Conservation (phyloP, 129 eudicot genomes). For the Oenanthe sinensis region DNA sequence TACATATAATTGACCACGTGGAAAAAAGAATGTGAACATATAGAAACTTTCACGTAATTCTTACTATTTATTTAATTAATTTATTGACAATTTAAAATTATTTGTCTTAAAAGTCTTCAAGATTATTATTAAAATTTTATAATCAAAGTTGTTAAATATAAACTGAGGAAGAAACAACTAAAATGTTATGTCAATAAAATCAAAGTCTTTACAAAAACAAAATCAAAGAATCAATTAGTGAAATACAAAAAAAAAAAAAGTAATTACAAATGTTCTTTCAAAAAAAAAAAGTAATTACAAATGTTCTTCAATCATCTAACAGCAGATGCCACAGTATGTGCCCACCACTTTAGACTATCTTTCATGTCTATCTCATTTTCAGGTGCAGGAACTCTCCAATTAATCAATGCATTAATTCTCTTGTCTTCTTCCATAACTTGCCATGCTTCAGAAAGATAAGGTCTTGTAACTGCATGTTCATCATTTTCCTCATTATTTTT, state of each 20-base stretch:
- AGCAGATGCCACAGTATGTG: conserved; percentile 59
- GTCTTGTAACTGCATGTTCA: conserved; percentile 31
- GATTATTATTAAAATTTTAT: too few species aligned
- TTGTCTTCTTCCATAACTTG: conserved; percentile 24
- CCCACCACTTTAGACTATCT: conserved; percentile 62
- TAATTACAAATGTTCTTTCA: too few species aligned
- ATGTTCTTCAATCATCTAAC: conserved; percentile 24
- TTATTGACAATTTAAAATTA: too few species aligned
- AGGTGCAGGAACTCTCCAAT: conserved; percentile 38
- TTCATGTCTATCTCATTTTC: conserved; percentile 39
- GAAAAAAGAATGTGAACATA: too few species aligned
- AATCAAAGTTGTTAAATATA: too few species aligned
- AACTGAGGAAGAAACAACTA: too few species aligned
- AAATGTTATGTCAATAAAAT: background rate
- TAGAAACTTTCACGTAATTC: too few species aligned
- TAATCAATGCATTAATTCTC: conserved; percentile 21
- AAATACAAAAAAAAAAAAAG: background rate
- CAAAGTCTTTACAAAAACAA: background rate
- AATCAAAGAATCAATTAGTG: background rate
- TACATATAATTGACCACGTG: too few species aligned
- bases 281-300: background rate
- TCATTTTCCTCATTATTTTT: conserved; percentile 1
- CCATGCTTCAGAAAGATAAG: conserved; percentile 90
- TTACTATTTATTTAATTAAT: too few species aligned
- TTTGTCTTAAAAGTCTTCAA: too few species aligned